Evolutionary conservation across 441 rosid species (phyloP).

Genomic region (Croton laevigatus): DNA sequence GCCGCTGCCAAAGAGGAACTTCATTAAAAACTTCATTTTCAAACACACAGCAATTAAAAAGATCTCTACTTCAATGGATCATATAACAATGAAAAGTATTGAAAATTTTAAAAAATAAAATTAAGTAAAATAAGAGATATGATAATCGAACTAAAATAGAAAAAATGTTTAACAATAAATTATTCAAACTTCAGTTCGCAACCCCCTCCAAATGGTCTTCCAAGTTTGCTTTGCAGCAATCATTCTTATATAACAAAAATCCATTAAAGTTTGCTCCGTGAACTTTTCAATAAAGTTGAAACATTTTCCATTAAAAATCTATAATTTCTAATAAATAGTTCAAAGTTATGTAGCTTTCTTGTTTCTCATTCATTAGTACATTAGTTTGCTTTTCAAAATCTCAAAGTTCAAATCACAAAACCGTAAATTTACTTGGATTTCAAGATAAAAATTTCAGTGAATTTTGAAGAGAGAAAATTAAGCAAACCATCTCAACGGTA

Average conservation of each 20-base stretch:
- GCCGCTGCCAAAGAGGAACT: constrained; percentile 55
- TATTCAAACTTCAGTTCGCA: background rate
- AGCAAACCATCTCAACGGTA: background rate
- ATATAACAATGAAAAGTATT: background rate
- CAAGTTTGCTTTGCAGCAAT: background rate
- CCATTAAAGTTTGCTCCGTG: background rate
- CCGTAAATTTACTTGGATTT: background rate
- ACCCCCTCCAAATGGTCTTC: background rate
- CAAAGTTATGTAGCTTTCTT: background rate
- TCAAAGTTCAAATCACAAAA: background rate
- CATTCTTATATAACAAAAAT: background rate
- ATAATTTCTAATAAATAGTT: background rate
- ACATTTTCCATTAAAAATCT: background rate
- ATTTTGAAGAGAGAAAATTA: background rate
- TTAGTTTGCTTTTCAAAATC: background rate
- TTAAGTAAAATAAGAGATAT: background rate
- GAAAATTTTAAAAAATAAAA: background rate
- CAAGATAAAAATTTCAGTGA: background rate
- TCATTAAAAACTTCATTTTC: constrained; percentile 6
- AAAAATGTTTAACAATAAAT: background rate
- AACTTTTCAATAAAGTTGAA: background rate
- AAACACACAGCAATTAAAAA: background rate
- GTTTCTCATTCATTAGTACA: background rate
- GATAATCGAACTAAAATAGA: background rate
- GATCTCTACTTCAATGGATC: background rate